Percentiles rank a stretch among this genome's conserved stretches.
Conservation (phyloP, 805 yeast species). For the Crinitomyces ghanaensis region DNA sequence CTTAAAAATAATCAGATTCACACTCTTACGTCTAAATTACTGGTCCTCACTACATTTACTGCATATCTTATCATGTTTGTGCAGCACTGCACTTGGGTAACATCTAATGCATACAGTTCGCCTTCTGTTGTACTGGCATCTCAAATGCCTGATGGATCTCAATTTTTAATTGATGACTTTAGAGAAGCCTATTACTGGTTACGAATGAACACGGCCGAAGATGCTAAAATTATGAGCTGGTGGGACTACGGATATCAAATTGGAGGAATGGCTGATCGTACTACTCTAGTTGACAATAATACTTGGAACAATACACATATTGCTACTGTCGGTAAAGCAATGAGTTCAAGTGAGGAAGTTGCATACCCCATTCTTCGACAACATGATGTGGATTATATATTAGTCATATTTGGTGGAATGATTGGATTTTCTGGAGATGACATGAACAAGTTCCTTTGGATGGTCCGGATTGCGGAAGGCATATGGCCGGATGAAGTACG, state of each 20-base stretch:
- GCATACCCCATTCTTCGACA: slow-evolving; percentile 80
- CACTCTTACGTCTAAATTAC: slow-evolving; percentile 38
- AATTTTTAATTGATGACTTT: slow-evolving; percentile 82
- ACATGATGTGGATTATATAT: slow-evolving; percentile 90
- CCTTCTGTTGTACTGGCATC: slow-evolving; percentile 95
- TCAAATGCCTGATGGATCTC: slow-evolving; percentile 72
- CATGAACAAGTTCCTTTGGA: slow-evolving; percentile 93
- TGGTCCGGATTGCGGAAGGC: slow-evolving; percentile 97
- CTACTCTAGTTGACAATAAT: slow-evolving; percentile 95
- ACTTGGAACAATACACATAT: slow-evolving; percentile 99
- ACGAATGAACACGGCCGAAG: slow-evolving; percentile 95
- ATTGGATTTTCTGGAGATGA: slow-evolving; percentile 95
- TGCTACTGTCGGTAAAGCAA: slow-evolving; percentile 97
- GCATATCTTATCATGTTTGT: slow-evolving; percentile 75
- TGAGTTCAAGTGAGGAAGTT: slow-evolving; percentile 80
- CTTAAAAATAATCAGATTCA: slow-evolving; percentile 9
- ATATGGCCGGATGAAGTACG: slow-evolving; percentile 98
- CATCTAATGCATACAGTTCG: slow-evolving; percentile 89
- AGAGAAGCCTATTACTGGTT: slow-evolving; percentile 99
- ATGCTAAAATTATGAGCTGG: slow-evolving; percentile 95
- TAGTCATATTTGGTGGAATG: slow-evolving; percentile 88
- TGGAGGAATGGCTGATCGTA: slow-evolving; percentile 99
- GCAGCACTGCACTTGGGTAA: slow-evolving; percentile 94
- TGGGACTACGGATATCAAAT: slow-evolving; percentile 99
- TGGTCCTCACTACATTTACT: slow-evolving; percentile 56